phyloP scores from a whole-genome alignment of 495 filamentous ascomycete species.

The Collariella sp. region DNA sequence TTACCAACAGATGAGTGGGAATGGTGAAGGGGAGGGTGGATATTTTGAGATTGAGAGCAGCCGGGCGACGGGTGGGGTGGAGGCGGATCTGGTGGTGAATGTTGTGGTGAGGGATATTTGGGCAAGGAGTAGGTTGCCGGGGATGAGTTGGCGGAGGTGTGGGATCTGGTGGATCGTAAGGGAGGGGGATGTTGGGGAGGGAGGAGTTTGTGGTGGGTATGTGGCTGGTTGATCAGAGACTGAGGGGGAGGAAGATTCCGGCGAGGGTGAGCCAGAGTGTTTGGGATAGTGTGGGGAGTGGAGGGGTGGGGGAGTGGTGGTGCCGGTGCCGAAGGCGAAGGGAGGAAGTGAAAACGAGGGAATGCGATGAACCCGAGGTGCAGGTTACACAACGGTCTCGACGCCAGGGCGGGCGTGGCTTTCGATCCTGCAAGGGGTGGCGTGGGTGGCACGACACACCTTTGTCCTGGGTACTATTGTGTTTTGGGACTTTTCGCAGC shows the following conservation, averaged over 20 bases:
- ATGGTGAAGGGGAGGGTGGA: background rate
- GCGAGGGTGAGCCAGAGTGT: slow-evolving; percentile 69
- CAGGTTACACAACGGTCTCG: too few species aligned
- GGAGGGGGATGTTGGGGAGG: slow-evolving; percentile 52
- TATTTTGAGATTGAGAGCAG: background rate
- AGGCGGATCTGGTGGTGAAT: slow-evolving; percentile 57
- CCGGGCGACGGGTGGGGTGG: slow-evolving; percentile 12
- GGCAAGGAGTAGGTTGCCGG: slow-evolving; percentile 63
- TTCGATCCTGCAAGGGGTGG: too few species aligned
- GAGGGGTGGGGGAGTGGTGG: slow-evolving; percentile 35
- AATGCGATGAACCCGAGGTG: too few species aligned
- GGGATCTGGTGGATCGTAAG: slow-evolving; percentile 68
- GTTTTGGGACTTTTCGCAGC: too few species aligned
- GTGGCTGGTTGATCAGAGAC: slow-evolving; percentile 87
- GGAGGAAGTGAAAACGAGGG: background rate
- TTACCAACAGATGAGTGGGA: background rate
- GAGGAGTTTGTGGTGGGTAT: slow-evolving; percentile 92
- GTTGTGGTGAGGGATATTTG: slow-evolving; percentile 82
- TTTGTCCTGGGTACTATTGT: too few species aligned
- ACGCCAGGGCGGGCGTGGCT: too few species aligned
- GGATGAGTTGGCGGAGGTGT: slow-evolving; percentile 68
- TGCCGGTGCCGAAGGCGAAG: slow-evolving; percentile 11
- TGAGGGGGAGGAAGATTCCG: slow-evolving; percentile 84
- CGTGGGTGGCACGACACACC: too few species aligned
- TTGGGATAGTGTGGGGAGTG: slow-evolving; percentile 70